These are phyloP conservation scores for Spergularia marina DNA, from an alignment of 148 eudicot species.

Conservation along the genomic window DNA sequence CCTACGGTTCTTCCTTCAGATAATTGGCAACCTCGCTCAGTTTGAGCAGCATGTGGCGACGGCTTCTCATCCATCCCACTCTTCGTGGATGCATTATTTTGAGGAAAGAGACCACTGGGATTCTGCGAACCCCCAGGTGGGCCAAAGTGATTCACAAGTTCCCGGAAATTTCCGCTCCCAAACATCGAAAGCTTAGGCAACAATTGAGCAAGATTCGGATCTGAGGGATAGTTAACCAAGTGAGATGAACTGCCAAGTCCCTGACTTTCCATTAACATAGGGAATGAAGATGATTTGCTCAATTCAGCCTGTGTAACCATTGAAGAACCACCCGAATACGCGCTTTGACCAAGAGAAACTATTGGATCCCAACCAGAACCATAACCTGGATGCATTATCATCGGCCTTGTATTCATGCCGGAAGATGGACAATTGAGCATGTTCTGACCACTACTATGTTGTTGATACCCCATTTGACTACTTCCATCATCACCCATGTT, in stretches of 20 bases:
- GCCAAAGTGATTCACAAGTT: slow-evolving; percentile 57
- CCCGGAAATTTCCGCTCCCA: slow-evolving; percentile 65
- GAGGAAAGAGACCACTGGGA: slow-evolving; percentile 27
- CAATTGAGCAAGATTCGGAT: slow-evolving; percentile 57
- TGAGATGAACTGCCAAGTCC: slow-evolving; percentile 39
- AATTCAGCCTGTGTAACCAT: slow-evolving; percentile 47
- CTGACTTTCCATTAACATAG: slow-evolving; percentile 35
- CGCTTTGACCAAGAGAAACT: slow-evolving; percentile 49
- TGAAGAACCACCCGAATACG: slow-evolving; percentile 51
- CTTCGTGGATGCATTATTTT: slow-evolving; percentile 22
- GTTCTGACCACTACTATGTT: slow-evolving; percentile 35
- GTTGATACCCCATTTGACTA: slow-evolving; percentile 57
- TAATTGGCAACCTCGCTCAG: slow-evolving; percentile 39
- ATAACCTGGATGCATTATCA: slow-evolving; percentile 36
- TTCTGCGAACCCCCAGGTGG: slow-evolving; percentile 42
- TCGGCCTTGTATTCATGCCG: slow-evolving; percentile 38
- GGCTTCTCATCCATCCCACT: slow-evolving; percentile 25
- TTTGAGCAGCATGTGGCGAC: slow-evolving; percentile 17
- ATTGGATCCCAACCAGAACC: slow-evolving; percentile 76
- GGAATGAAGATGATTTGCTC: slow-evolving; percentile 37
- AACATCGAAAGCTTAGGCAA: slow-evolving; percentile 53
- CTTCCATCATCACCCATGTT: slow-evolving; percentile 67
- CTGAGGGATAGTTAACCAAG: slow-evolving; percentile 45
- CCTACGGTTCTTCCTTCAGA: slow-evolving; percentile 42
- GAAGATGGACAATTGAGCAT: slow-evolving; percentile 51